A percentile compares a stretch with the other conserved stretches of the same genome.
Conservation (phyloP, 2,329 filamentous ascomycete species). For the Fusarium humuli region DNA sequence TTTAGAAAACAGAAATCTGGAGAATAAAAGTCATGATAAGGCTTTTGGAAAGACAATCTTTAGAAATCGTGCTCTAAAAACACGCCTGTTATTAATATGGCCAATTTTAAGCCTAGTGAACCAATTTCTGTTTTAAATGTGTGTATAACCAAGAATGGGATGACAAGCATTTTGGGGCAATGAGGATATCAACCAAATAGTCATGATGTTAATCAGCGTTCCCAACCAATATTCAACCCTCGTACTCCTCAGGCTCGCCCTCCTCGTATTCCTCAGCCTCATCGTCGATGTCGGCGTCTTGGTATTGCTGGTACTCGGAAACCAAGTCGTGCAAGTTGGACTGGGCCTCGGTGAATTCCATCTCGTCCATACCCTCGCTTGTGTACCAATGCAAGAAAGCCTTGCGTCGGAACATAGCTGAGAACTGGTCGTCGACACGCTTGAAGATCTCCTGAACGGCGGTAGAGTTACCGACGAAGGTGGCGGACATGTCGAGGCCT, state of each 20-base stretch:
- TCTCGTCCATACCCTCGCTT: slow-evolving; percentile 99
- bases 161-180: slow-evolving; percentile 20
- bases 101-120: slow-evolving; percentile 17
- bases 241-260: slow-evolving; percentile 45
- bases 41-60: neutral
- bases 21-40: neutral
- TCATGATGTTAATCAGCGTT: slow-evolving; percentile 20
- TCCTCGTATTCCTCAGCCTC: slow-evolving; percentile 80
- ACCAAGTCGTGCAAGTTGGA: slow-evolving; percentile 99
- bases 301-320: slow-evolving; percentile 99
- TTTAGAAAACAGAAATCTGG: neutral
- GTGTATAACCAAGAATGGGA: slow-evolving; percentile 23
- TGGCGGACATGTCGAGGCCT: slow-evolving; percentile 98
- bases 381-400: slow-evolving; percentile 99
- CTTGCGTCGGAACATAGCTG: slow-evolving; percentile 99
- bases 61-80: neutral
- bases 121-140: slow-evolving; percentile 36
- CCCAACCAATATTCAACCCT: slow-evolving; percentile 14
- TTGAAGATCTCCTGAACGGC: slow-evolving; percentile 99
- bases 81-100: slow-evolving; percentile 18
- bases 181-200: slow-evolving; percentile 21
- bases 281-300: slow-evolving; percentile 96
- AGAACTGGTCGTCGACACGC: slow-evolving; percentile 99
- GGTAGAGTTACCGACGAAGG: slow-evolving; percentile 98
- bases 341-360: slow-evolving; percentile 99